Evolutionary conservation across 2,329 filamentous ascomycete genomes (phyloP), one percentile per base, ranked within the genome.

Genomic region (Xylariales sp.): DNA sequence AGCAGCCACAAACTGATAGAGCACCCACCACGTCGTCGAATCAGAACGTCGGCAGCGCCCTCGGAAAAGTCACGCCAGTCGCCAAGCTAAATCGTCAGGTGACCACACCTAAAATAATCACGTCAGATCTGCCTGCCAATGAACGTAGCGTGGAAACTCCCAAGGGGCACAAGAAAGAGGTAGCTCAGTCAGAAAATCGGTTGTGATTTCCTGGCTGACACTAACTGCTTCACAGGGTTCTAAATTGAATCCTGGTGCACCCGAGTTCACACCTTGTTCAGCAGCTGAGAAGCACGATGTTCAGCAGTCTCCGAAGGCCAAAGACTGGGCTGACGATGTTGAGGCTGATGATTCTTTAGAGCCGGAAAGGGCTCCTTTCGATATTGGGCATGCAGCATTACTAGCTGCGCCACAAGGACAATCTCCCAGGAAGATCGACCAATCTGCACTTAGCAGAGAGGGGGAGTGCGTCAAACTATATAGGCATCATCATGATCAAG

Each of bases 201-300:
- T 50, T 49, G 44, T 62, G 55, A 58, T 58, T 59, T 59, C 54
- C 60, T 61, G 59, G 61, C 58, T 60, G 60, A 65, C 61, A 62
- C 65, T 69, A 57, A 70, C 57, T 54, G 59, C 52, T 57, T 41
- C 32, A 48, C 57, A 77, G 72, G 69, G 61, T 57, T 70, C 65
- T 43, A 73, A 63, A 51, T 59, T 78, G 49, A 78, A 79, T 56
- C 75, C 75, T 21, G 61, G 67, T 48, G 75, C 75, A 19, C 67
- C 71, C 30, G 67, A 69, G 37, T 79, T 79, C 43, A 78, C 72
- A 2, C 74, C 75, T 33, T 65, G 65, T 37, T 57, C 60, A 13
- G 29, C 47, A 19, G 46, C 51, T 40, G 41, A 49, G 23, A 44
- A 44, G 18, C 35, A 40, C 18, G 29, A 33, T 25, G 20, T 37